These are phyloP conservation scores for Neolentinus lepideus DNA, from an alignment of 1,284 basidiomycete genomes.

Conservation along the genomic window DNA sequence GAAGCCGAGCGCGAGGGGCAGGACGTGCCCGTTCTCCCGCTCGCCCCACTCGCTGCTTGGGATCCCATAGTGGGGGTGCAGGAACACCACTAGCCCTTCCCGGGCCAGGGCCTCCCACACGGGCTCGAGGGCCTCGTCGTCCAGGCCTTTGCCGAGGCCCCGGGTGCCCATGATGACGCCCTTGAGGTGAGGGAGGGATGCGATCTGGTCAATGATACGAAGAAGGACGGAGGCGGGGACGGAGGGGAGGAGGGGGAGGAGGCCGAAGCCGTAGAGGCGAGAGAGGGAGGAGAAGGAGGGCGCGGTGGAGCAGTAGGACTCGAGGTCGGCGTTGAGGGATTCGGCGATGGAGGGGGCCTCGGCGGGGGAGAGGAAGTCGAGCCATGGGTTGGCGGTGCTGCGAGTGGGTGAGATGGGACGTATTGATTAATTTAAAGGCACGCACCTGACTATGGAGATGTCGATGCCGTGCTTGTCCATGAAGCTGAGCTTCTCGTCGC, in stretches of 20 bases:
- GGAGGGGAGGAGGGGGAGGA: conserved; percentile 72
- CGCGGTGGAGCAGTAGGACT: conserved; percentile 66
- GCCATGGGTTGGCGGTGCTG: conserved; percentile 82
- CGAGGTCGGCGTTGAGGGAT: conserved; percentile 70
- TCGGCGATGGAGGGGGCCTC: conserved; percentile 59
- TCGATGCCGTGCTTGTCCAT: conserved; percentile 75
- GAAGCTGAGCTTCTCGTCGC: conserved; percentile 68
- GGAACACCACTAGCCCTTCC: conserved; percentile 64
- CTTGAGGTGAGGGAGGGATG: conserved; percentile 57
- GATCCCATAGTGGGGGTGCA: conserved; percentile 81
- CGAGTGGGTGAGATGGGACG: neutral
- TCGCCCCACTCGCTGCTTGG: conserved; percentile 60
- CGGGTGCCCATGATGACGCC: conserved; percentile 79
- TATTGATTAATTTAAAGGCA: neutral
- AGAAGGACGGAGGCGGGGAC: conserved; percentile 49
- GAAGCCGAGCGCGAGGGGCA: conserved; percentile 81
- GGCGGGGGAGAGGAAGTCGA: conserved; percentile 72
- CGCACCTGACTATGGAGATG: conserved; percentile 58
- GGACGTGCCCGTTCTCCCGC: conserved; percentile 76
- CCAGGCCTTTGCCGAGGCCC: conserved; percentile 73
- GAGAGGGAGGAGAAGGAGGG: conserved; percentile 41
- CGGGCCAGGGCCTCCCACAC: conserved; percentile 70
- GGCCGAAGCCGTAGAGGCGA: conserved; percentile 77
- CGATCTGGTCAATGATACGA: conserved; percentile 57
- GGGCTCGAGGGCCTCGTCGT: conserved; percentile 70